phyloP scores from a whole-genome alignment of 2,329 filamentous ascomycete species.

The Cladosporium oxysporum region DNA sequence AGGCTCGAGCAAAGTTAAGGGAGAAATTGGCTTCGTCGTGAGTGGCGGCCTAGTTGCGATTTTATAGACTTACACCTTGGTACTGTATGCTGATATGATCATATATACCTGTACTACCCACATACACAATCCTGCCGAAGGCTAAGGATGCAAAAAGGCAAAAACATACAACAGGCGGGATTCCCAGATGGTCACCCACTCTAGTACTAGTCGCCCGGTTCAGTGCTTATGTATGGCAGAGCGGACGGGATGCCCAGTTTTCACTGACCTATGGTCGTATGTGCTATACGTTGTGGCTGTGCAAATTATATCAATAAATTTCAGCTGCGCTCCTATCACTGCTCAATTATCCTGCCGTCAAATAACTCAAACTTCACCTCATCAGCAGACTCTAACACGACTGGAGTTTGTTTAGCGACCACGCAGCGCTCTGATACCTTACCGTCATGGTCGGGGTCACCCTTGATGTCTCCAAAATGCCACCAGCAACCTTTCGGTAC shows the following conservation, averaged over 20 bases:
- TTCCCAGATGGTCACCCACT: no score
- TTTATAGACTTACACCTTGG: not conserved
- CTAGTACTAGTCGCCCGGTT: no score
- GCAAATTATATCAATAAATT: no score
- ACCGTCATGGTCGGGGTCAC: slow-evolving; percentile 4
- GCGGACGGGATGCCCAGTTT: no score
- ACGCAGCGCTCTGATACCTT: not conserved
- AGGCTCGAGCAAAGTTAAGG: slow-evolving; percentile 24
- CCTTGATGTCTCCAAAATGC: not conserved
- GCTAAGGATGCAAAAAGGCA: no score
- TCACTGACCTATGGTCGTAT: no score
- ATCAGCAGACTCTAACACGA: not conserved
- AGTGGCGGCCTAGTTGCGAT: not conserved
- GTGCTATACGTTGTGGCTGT: no score
- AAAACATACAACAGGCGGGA: no score
- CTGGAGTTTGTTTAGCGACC: not conserved
- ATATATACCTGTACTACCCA: no score
- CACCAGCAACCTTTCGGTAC: slow-evolving; percentile 11
- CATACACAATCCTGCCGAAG: no score
- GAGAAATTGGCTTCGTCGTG: slow-evolving; percentile 16
- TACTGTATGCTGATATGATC: not conserved
- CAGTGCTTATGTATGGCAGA: no score
- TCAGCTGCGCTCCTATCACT: not conserved
- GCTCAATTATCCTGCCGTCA: not conserved
- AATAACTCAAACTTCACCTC: not conserved